These are phyloP conservation scores for Nicotiana knightiana DNA, from an alignment of 257 asterid species.

Conservation along the genomic window DNA sequence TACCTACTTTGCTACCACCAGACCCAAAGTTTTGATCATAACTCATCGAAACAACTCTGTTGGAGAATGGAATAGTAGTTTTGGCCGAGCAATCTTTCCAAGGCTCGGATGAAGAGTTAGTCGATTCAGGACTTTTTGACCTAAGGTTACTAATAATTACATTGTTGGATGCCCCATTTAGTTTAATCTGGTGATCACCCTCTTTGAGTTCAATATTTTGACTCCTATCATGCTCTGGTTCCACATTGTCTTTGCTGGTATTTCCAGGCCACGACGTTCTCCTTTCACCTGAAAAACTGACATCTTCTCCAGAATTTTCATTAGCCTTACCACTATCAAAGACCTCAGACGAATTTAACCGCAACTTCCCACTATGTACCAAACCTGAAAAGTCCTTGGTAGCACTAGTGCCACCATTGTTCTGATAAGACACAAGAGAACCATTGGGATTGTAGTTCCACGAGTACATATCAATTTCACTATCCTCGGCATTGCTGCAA, in stretches of 20 bases:
- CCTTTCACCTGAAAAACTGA: constrained; percentile 7
- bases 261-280: constrained; percentile 8
- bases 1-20: constrained; percentile 14
- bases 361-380: constrained; percentile 12
- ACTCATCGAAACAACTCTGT: constrained; percentile 10
- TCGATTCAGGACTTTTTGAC: constrained; percentile 4
- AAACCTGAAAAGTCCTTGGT: constrained; percentile 11
- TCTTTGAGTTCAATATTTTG: constrained; percentile 15
- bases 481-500: constrained; percentile 14
- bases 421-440: constrained; percentile 9
- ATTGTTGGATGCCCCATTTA: constrained; percentile 7
- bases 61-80: constrained; percentile 18
- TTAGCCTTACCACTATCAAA: constrained; percentile 4
- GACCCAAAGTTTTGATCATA: constrained; percentile 1
- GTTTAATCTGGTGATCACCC: constrained; percentile 3
- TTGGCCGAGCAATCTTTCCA: constrained; percentile 13
- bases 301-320: constrained; percentile 7
- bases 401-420: constrained; percentile 2
- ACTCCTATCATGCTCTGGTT: constrained; percentile 11
- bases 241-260: constrained; percentile 10
- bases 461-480: constrained; percentile 16
- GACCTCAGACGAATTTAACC: constrained; percentile 6
- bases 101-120: background rate
- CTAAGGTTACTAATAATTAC: background rate
- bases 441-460: constrained; percentile 14